Evolutionary conservation across 2,329 filamentous ascomycete genomes (phyloP), one percentile per base, ranked within the genome.

Genomic region (Penicillium oxalicum): DNA sequence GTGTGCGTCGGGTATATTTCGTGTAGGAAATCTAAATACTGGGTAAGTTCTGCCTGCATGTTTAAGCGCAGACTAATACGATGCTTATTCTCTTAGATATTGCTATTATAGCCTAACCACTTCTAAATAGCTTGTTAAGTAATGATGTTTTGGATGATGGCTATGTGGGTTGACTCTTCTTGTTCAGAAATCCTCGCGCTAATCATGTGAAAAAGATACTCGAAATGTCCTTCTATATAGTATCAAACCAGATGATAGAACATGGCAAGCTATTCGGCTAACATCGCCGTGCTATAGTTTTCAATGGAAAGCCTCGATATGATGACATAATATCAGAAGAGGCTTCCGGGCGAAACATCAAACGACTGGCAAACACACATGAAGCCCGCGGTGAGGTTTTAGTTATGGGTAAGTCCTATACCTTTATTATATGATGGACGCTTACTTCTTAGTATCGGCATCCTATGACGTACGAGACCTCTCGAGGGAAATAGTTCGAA

Each of bases 391-490:
- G 45, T 40, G n/a, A 51, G 33, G 45, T 51, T 34, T 26, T 51
- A 11, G 38, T 51, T 12, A 37, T 51, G 5, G 33, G 49, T 48
- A 51, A 27, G 45, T 45, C 28, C 32, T 34, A 28, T 11, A 25
- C 24, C 38, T 40, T 8, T 18, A 45, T n/a, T 25, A 39, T 27
- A 48, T 26, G 45, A 41, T 28, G 48, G 12, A 43, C 24, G 28
- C 45, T 51, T 42, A 51, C 38, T 42, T 34, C 42, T 35, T 51
- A 51, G 49, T 48, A 29, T 51, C 49, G 26, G 49, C 38, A 44
- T 48, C 45, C 3, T 25, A 24, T 45, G n/a, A 48, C 3, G 36
- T 48, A 43, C 37, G 40, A 41, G 49, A 51, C n/a, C 36, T 11
- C 13, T 48, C 38, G 18, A 51, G 42, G 18, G 27, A 43, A 48